phyloP scores from a whole-genome alignment of 768 basidiomycete species.

The Trichaptum fuscoviolaceum region DNA sequence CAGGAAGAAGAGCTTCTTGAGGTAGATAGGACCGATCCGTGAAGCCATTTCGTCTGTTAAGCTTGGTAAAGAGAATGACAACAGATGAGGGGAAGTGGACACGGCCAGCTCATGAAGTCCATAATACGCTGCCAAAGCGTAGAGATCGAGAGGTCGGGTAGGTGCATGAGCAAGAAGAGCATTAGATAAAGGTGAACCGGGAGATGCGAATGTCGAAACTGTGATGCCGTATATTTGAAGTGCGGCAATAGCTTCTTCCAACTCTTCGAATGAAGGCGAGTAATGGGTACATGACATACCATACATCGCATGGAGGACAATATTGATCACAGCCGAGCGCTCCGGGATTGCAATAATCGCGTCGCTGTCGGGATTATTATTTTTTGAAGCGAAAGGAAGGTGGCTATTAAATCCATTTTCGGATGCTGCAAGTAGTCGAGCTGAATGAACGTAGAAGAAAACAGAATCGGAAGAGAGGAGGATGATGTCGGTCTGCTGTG shows the following conservation, averaged over 20 bases:
- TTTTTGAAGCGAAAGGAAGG: slow-evolving; percentile 39
- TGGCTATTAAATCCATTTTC: slow-evolving; percentile 58
- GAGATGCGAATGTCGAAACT: slow-evolving; percentile 40
- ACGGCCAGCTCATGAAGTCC: slow-evolving; percentile 73
- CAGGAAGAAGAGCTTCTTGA: slow-evolving; percentile 78
- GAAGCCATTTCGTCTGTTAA: slow-evolving; percentile 67
- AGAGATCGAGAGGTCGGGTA: slow-evolving; percentile 63
- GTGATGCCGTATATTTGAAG: slow-evolving; percentile 58
- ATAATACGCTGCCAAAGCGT: slow-evolving; percentile 61
- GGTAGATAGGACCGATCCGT: slow-evolving; percentile 68
- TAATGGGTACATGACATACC: slow-evolving; percentile 71
- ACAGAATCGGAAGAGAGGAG: slow-evolving; percentile 71
- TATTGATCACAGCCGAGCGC: slow-evolving; percentile 57
- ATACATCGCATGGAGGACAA: slow-evolving; percentile 70
- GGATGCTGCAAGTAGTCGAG: slow-evolving; percentile 53
- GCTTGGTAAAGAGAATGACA: slow-evolving; percentile 61
- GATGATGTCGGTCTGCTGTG: slow-evolving; percentile 55
- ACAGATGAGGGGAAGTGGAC: slow-evolving; percentile 65
- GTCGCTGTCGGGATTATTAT: slow-evolving; percentile 38
- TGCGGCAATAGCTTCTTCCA: slow-evolving; percentile 50
- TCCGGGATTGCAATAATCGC: slow-evolving; percentile 58
- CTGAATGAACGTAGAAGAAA: slow-evolving; percentile 76
- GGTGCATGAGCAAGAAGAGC: slow-evolving; percentile 66
- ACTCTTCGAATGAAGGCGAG: slow-evolving; percentile 57
- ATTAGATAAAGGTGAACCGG: slow-evolving; percentile 50